Conservation (phyloP, 345 rosid species). For the Pseudoturritis turrita region DNA sequence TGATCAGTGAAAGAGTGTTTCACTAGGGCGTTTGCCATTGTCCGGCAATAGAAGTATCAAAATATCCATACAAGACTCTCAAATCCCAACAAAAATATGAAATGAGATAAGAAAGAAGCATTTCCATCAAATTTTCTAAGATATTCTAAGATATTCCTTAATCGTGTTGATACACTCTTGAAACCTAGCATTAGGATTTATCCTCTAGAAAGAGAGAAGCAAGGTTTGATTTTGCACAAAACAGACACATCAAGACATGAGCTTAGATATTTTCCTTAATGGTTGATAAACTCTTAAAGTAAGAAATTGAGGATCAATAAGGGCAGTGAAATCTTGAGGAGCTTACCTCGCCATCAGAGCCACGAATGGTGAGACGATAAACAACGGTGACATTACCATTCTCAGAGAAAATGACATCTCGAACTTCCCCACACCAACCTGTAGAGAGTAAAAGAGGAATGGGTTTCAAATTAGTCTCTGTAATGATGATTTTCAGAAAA, state of each 20-base stretch:
- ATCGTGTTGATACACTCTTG: background rate
- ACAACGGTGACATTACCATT: constrained; percentile 87
- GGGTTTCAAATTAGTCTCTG: background rate
- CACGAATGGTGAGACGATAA: constrained; percentile 88
- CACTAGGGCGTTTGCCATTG: background rate
- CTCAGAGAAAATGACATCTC: constrained; percentile 88
- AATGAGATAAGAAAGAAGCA: background rate
- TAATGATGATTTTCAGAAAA: background rate
- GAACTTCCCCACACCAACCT: constrained; percentile 99
- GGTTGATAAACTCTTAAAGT: too few relatives aligned
- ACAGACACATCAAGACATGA: background rate
- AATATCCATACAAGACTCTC: too few relatives aligned
- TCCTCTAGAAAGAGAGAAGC: background rate
- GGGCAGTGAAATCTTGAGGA: background rate
- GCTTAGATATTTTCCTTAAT: background rate
- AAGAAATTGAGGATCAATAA: background rate
- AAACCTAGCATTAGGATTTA: background rate
- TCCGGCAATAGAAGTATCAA: too few relatives aligned
- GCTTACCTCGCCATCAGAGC: constrained; percentile 92
- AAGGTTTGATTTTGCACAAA: background rate
- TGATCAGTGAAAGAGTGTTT: background rate
- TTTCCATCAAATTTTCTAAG: background rate
- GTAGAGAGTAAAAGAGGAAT: background rate
- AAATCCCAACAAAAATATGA: background rate
- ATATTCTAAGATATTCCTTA: background rate